Base-by-base conservation (phyloP, 495 filamentous ascomycete genomes). In the Durotheca rogersii region DNA sequence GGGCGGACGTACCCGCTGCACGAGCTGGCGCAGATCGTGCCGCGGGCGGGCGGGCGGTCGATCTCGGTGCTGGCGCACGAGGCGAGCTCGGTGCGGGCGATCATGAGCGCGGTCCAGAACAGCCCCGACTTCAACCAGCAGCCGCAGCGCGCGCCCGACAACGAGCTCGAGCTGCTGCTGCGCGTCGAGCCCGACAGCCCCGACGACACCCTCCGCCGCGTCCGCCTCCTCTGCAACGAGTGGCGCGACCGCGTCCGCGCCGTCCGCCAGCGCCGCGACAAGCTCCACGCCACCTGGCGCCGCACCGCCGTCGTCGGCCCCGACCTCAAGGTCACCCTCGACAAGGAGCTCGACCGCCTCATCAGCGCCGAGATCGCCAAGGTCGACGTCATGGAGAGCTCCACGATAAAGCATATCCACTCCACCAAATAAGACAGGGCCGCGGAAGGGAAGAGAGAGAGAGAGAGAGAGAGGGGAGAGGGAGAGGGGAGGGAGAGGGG, bases 1-100 rank as follows among this genome's bases (percentile, higher is more conserved):
- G 78, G 76, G 15, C 68, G 74, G 29, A 76, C 72, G 1, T 78
- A 78, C 51, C 69, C 74, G 45, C 68, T 95, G 19, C 77, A 81
- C 7, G 87, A 92, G 59, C 60, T 95, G 32, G 88, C 88, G 19
- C 85, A 89, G 54, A 78, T 95, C 9, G 71, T 91, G 25, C 85
- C 86, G 11, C 85, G 84, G 52, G 83, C 80, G 27, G 58, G 62
- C 10, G 83, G 86, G 6, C 74, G 89, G 49, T 76, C 76, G 33
- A 72, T 90, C 37, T 77, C 79, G 23, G 70, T 95, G 31, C 64
- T 90, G 7, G 82, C 80, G 17, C 68, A 69, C 53, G 67, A 69
- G 52, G 57, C 56, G 39, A 51, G 79, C 72, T 83, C 87, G 51
- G 58, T 90, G 47, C 89, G 90, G 73, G 77, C 87, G 6, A 80